These are phyloP conservation scores for Gossypium thurberi DNA, from an alignment of 345 rosid species.

Conservation along the genomic window DNA sequence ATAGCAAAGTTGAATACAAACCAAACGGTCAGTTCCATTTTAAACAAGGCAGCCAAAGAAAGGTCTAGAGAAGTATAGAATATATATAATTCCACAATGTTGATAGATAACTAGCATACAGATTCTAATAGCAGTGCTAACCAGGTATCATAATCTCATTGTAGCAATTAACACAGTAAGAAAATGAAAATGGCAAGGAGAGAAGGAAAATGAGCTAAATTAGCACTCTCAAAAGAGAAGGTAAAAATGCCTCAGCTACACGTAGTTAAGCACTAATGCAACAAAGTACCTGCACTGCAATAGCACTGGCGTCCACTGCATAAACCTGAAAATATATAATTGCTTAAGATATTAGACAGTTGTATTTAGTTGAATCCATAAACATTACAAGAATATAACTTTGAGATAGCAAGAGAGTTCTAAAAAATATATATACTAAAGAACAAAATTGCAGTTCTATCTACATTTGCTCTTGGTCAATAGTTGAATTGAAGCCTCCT, in stretches of 20 bases:
- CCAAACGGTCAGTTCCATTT: background rate
- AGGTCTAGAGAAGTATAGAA: background rate
- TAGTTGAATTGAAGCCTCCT: background rate
- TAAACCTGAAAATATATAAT: slow-evolving; percentile 58
- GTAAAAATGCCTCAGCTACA: slow-evolving; percentile 7
- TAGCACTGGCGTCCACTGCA: slow-evolving; percentile 97
- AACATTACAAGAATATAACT: background rate
- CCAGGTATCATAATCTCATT: background rate
- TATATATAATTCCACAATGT: background rate
- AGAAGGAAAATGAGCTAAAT: background rate
- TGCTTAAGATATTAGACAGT: slow-evolving; percentile 1
- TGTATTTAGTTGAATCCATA: background rate
- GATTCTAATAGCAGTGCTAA: background rate
- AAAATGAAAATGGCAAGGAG: background rate
- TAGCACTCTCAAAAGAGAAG: background rate
- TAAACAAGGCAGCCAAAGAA: background rate
- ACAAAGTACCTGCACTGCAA: slow-evolving; percentile 78
- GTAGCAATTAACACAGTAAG: background rate
- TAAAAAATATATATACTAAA: background rate
- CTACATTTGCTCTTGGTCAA: background rate
- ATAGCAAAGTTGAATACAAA: slow-evolving; percentile 14
- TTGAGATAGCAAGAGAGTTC: background rate
- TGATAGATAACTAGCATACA: background rate
- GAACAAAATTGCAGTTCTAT: background rate
- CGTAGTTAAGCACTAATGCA: slow-evolving; percentile 15